A percentile compares a stretch with the other conserved stretches of the same genome.
phyloP scores from a whole-genome alignment of 352 stramenopile species.

The Pythium chondricola region DNA sequence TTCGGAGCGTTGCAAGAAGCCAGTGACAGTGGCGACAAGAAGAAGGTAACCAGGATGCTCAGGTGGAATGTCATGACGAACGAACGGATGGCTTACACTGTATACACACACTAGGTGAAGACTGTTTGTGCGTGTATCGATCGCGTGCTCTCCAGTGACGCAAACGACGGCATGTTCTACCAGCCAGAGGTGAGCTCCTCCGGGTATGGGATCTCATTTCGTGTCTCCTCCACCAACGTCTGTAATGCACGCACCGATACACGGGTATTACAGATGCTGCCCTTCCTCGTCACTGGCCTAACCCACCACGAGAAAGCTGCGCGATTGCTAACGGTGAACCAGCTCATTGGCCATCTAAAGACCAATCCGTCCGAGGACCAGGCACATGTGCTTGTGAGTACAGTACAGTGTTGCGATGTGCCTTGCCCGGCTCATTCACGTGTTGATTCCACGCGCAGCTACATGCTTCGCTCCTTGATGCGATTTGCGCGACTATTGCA shows the following conservation, averaged over 20 bases:
- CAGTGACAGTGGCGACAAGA: constrained; percentile 48
- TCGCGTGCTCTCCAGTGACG: constrained; percentile 54
- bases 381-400: constrained; percentile 41
- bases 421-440: constrained; percentile 7
- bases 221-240: not conserved
- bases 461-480: constrained; percentile 39
- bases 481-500: constrained; percentile 46
- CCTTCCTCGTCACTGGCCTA: constrained; percentile 68
- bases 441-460: constrained; percentile 32
- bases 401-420: not conserved
- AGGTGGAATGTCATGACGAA: not conserved
- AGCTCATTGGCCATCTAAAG: constrained; percentile 61
- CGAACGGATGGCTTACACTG: not conserved
- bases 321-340: constrained; percentile 57
- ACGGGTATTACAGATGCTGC: constrained; percentile 39
- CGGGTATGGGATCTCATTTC: not conserved
- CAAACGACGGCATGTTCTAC: constrained; percentile 63
- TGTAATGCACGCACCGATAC: not conserved
- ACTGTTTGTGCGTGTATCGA: constrained; percentile 69
- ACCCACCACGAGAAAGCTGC: constrained; percentile 53
- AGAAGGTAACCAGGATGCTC: constrained; percentile 34
- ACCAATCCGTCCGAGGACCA: constrained; percentile 42
- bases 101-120: constrained; percentile 52
- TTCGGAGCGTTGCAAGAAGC: constrained; percentile 76
- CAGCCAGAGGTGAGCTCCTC: constrained; percentile 42